Percentiles rank a stretch among this genome's conserved stretches.
phyloP scores from a whole-genome alignment of 352 stramenopile genomes.

The Phytophthora chlamydospora region DNA sequence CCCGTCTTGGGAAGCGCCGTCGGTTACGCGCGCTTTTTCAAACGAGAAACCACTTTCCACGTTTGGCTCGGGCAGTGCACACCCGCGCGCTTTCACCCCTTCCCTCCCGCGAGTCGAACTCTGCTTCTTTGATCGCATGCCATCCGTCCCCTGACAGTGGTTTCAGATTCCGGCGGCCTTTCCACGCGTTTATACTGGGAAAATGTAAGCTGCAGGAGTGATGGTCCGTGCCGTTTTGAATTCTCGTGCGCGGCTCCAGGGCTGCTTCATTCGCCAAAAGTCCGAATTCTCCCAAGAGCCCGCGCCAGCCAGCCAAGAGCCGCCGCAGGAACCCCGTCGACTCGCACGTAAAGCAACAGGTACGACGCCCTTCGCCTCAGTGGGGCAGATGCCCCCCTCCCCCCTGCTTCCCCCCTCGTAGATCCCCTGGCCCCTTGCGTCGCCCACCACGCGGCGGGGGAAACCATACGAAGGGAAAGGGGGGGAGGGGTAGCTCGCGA shows the following conservation, averaged over 20 bases:
- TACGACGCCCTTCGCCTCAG: slow-evolving; percentile 25
- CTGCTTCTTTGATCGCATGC: background rate
- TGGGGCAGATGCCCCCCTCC: background rate
- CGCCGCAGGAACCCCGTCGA: slow-evolving; percentile 38
- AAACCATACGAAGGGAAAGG: slow-evolving; percentile 33
- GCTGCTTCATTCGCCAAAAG: slow-evolving; percentile 90
- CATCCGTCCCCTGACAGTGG: slow-evolving; percentile 24
- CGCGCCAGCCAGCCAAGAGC: slow-evolving; percentile 75
- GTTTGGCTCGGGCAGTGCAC: slow-evolving; percentile 26
- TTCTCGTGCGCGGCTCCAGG: slow-evolving; percentile 33
- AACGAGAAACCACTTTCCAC: slow-evolving; percentile 34
- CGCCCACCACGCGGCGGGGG: background rate
- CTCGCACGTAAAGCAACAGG: slow-evolving; percentile 52
- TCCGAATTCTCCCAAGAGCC: slow-evolving; percentile 76
- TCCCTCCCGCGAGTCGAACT: slow-evolving; percentile 22
- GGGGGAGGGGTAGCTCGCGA: slow-evolving; percentile 17
- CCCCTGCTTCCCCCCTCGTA: background rate
- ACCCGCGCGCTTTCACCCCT: slow-evolving; percentile 15
- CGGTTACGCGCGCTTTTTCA: slow-evolving; percentile 44
- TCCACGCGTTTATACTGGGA: slow-evolving; percentile 7
- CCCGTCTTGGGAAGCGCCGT: slow-evolving; percentile 27
- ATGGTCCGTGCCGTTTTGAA: slow-evolving; percentile 30
- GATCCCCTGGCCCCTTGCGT: slow-evolving; percentile 1
- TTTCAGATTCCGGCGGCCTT: slow-evolving; percentile 26
- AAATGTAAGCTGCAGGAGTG: slow-evolving; percentile 29